phyloP scores from a whole-genome alignment of 1,284 basidiomycete species.

The Xerocomus nothofagi region DNA sequence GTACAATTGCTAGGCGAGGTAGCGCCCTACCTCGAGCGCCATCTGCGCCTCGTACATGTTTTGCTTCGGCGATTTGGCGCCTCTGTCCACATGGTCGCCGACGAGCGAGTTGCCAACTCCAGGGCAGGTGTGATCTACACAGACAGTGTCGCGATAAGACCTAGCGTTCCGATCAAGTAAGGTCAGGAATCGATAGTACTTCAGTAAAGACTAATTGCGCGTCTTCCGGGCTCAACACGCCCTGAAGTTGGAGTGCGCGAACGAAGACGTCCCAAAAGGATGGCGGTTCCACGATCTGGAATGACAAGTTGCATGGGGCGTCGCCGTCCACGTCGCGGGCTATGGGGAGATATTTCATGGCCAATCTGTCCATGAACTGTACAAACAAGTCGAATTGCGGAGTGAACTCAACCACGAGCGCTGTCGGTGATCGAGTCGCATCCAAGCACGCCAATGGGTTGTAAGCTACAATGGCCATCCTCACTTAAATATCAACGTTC shows the following conservation, averaged over 20 bases:
- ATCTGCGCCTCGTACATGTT: constrained; percentile 56
- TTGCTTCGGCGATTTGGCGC: constrained; percentile 52
- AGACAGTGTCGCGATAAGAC: constrained; percentile 43
- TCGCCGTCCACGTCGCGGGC: constrained; percentile 37
- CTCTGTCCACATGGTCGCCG: constrained; percentile 43
- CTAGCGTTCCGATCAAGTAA: constrained; percentile 3
- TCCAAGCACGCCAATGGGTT: constrained; percentile 10
- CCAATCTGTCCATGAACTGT: constrained; percentile 45
- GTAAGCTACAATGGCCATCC: too few species aligned
- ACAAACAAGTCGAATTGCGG: constrained; percentile 19
- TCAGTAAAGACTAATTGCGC: constrained; percentile 46
- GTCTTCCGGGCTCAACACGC: constrained; percentile 37
- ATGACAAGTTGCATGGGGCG: constrained; percentile 26
- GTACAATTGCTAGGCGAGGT: constrained; percentile 65
- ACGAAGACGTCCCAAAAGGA: constrained; percentile 50
- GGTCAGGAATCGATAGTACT: constrained; percentile 48
- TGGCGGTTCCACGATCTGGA: constrained; percentile 48
- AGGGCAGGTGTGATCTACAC: constrained; percentile 54
- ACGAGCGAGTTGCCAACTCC: constrained; percentile 48
- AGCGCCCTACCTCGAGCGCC: constrained; percentile 60
- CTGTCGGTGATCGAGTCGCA: constrained; percentile 6
- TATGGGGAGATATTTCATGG: constrained; percentile 44
- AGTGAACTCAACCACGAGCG: constrained; percentile 10
- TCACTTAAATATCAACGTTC: too few species aligned
- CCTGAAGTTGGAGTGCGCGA: constrained; percentile 38